These are phyloP conservation scores for Byssoonygena ceratinophila DNA, from an alignment of 2,329 filamentous ascomycete species.

Conservation along the genomic window DNA sequence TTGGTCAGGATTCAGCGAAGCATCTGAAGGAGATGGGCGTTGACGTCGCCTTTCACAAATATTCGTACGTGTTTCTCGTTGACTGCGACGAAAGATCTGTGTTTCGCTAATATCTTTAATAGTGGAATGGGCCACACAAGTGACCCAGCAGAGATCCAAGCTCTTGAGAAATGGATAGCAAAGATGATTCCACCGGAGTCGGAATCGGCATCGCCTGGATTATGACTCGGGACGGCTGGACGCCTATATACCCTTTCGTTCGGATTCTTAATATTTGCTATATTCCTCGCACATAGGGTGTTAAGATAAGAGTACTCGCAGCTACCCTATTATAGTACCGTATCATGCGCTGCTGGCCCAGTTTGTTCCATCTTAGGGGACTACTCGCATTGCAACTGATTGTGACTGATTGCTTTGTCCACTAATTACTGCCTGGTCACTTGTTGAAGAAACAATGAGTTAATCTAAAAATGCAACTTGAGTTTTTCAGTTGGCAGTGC, in stretches of 20 bases:
- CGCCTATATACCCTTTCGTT: constrained; percentile 9
- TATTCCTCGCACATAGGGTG: not conserved
- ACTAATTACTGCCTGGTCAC: too few species aligned
- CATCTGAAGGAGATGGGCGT: constrained; percentile 59
- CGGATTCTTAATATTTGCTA: constrained; percentile 3
- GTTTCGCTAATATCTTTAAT: not conserved
- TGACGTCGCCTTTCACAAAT: constrained; percentile 64
- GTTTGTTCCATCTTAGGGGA: too few species aligned
- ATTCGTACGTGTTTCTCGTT: constrained; percentile 47
- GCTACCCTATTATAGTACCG: too few species aligned
- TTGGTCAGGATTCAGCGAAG: constrained; percentile 58
- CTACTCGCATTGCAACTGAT: too few species aligned
- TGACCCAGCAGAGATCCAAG: constrained; percentile 65
- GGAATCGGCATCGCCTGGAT: constrained; percentile 17
- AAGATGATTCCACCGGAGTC: constrained; percentile 42
- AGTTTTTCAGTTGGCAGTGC: too few species aligned
- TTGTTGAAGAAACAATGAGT: too few species aligned
- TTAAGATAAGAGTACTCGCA: not conserved
- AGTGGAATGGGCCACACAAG: constrained; percentile 67
- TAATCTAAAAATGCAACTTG: too few species aligned
- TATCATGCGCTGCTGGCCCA: too few species aligned
- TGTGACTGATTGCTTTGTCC: too few species aligned
- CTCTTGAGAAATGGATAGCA: constrained; percentile 58
- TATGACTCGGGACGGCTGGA: constrained; percentile 7
- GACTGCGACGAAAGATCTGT: not conserved